Base-by-base conservation (phyloP, 176 grass and related monocot genomes). In the Aegilops longissima region DNA sequence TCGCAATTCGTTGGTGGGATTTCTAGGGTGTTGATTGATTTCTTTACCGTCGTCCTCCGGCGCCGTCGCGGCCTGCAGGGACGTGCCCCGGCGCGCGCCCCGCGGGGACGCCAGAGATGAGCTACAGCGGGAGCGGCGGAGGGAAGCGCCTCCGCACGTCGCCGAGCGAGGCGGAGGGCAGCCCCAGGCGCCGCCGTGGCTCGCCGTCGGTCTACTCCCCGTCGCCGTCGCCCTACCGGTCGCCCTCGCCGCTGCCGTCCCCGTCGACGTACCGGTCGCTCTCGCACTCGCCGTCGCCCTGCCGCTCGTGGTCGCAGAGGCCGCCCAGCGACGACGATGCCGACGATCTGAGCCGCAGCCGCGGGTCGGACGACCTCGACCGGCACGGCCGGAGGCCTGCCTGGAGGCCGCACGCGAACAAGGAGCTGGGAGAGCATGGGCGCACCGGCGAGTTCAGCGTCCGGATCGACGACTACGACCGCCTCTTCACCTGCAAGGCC, bases 401-500 rank as follows among this genome's bases (percentile, higher is more conserved):
- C 24, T 75, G 72, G 72, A 30, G 72, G 42, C 72, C 72, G 0
- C 45, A 51, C 13, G 72, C 42, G 6, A 29, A 75, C 72, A 75
- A 27, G 47, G 72, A 45, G 42, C 8, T 25, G 6, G n/a, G 12
- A 1, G 12, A 75, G 7, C 42, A 47, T 2, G 72, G 71, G 6
- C 71, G 44, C 40, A 42, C 42, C 72, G 42, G 27, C 72, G 13
- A 49, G 42, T 75, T 9, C 72, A 75, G 24, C 42, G 72, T 75
- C 7, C 72, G 47, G 42, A 75, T 75, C 3, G 42, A 30, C 8
- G 42, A 75, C 42, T 75, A 75, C 0, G 72, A 75, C 72, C 42
- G 42, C 42, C 72, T 75, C 44, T 75, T 75, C 72, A 75, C 72
- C 72, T 75, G 72, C 72, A 49, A 30, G 72, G 45, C 42, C 72